phyloP scores from a whole-genome alignment of 208 protist genomes.

The Balamuthia mandrillaris region DNA sequence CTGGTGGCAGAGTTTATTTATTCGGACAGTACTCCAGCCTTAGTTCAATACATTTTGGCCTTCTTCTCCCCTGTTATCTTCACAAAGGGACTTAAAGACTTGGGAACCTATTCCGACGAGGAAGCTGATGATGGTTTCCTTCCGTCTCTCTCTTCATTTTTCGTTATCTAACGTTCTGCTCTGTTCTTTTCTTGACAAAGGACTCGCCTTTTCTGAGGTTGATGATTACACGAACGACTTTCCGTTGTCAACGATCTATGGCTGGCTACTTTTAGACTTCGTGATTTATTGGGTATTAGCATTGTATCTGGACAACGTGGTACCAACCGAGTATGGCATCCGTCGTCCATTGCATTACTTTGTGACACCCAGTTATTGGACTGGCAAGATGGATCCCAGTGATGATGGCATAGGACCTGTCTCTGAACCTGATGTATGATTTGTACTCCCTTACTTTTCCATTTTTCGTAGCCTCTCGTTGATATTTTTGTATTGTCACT shows the following conservation, averaged over 20 bases:
- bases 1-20: background rate
- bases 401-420: background rate
- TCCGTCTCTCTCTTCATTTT: background rate
- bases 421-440: no score
- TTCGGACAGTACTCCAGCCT: background rate
- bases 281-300: slow-evolving; percentile 4
- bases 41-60: slow-evolving; percentile 7
- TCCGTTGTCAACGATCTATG: slow-evolving; percentile 5
- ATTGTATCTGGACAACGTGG: slow-evolving; percentile 34
- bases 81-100: slow-evolving; percentile 22
- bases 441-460: background rate
- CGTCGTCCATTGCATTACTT: slow-evolving; percentile 20
- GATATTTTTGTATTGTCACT: background rate
- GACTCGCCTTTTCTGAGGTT: slow-evolving; percentile 10
- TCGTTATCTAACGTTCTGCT: background rate
- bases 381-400: background rate
- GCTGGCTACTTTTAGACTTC: slow-evolving; percentile 23
- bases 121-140: no score
- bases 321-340: slow-evolving; percentile 30
- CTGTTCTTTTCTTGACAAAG: background rate
- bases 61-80: slow-evolving; percentile 38
- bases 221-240: slow-evolving; percentile 4
- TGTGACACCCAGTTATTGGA: slow-evolving; percentile 40
- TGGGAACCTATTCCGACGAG: background rate
- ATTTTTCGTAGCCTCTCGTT: background rate